Evolutionary conservation across 768 basidiomycete genomes (phyloP).

Genomic region (Kwoniella bestiolae): DNA sequence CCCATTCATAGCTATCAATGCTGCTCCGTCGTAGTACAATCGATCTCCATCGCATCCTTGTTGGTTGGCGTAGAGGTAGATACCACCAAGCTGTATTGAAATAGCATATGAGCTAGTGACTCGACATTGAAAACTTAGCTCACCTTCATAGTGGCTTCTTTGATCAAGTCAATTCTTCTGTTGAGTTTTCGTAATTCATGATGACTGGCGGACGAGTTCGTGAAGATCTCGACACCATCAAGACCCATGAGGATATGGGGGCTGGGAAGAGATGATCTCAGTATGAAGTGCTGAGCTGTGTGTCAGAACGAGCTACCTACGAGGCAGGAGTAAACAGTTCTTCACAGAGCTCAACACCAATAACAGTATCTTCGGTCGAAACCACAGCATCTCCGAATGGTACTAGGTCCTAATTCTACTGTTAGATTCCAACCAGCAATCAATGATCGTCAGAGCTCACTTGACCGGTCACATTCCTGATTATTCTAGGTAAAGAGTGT

Average conservation of each 20-base stretch:
- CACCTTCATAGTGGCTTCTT: conserved; percentile 94
- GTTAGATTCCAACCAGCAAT: not conserved
- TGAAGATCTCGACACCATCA: conserved; percentile 98
- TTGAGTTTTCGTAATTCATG: conserved; percentile 97
- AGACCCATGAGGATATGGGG: conserved; percentile 98
- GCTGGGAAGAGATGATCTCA: too few relatives aligned
- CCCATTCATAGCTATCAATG: conserved; percentile 95
- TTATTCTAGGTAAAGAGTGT: conserved; percentile 85
- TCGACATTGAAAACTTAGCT: not conserved
- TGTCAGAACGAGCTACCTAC: conserved; percentile 59
- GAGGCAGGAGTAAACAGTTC: conserved; percentile 96
- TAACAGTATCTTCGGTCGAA: conserved; percentile 91
- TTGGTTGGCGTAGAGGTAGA: conserved; percentile 98
- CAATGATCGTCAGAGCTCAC: conserved; percentile 59
- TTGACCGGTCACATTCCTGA: conserved; percentile 86
- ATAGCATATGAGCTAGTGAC: not conserved
- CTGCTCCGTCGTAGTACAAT: conserved; percentile 96
- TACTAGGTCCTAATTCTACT: conserved; percentile 69
- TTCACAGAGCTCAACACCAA: conserved; percentile 96
- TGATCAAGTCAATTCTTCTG: conserved; percentile 88
- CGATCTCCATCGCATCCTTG: conserved; percentile 99
- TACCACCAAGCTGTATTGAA: conserved; percentile 78
- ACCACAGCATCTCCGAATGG: conserved; percentile 95
- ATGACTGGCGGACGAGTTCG: conserved; percentile 97
- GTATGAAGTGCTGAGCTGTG: too few relatives aligned